A percentile compares a stretch with the other conserved stretches of the same genome.
phyloP scores from a whole-genome alignment of 2,329 filamentous ascomycete genomes.

The Apiospora hydei region DNA sequence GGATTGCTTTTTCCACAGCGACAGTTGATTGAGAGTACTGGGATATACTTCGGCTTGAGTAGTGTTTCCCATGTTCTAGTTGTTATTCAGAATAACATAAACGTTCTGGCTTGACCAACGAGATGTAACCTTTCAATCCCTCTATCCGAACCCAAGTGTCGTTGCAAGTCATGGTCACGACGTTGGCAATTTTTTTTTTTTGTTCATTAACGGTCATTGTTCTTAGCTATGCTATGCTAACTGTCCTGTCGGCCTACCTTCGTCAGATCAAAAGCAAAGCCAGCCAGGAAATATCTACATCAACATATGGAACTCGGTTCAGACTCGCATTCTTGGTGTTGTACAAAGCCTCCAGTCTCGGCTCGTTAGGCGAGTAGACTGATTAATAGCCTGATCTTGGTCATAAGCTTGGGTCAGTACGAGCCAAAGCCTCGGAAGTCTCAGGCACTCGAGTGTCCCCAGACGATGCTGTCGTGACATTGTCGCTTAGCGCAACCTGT shows the following conservation, averaged over 20 bases:
- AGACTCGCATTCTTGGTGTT: slow-evolving; percentile 1
- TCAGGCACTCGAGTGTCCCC: background rate
- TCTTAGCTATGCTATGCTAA: slow-evolving; percentile 13
- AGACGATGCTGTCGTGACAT: slow-evolving; percentile 4
- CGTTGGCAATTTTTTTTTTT: background rate
- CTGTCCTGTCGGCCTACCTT: background rate
- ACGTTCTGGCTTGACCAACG: background rate
- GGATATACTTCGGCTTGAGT: background rate
- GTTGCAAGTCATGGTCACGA: background rate
- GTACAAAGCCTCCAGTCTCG: slow-evolving; percentile 18
- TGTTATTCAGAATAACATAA: background rate
- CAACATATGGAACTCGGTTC: slow-evolving; percentile 4
- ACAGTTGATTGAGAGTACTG: slow-evolving; percentile 5
- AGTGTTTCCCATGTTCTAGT: background rate
- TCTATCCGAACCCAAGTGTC: background rate
- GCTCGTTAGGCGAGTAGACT: slow-evolving; percentile 12
- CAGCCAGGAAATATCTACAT: slow-evolving; percentile 6
- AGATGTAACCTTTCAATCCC: background rate
- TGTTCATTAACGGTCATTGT: background rate
- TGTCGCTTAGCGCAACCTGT: slow-evolving; percentile 12
- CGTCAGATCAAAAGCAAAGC: background rate
- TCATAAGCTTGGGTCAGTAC: background rate
- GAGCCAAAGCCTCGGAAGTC: background rate
- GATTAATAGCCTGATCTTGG: background rate
- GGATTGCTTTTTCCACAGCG: slow-evolving; percentile 14